A percentile compares a stretch with the other conserved stretches of the same genome.
These are phyloP conservation scores for Setaria viridis DNA, from an alignment of 202 grass and related monocot species.

Conservation along the genomic window DNA sequence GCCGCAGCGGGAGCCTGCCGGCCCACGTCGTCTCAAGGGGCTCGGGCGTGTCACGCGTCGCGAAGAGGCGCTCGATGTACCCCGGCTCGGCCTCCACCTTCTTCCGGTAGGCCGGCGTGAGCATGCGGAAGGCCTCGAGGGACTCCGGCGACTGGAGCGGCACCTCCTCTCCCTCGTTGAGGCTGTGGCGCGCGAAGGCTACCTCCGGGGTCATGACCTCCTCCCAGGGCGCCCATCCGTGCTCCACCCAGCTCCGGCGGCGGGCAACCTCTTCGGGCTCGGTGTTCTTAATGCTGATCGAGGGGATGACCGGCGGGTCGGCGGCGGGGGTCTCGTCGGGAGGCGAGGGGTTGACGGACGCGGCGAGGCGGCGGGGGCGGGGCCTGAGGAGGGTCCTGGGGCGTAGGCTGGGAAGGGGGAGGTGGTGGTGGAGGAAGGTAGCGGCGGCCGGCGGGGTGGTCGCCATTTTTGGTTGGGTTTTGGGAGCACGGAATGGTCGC, in stretches of 20 bases:
- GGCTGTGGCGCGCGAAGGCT: slow-evolving; percentile 80
- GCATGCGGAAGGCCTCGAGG: slow-evolving; percentile 90
- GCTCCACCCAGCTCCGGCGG: slow-evolving; percentile 73
- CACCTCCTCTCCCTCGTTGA: slow-evolving; percentile 95
- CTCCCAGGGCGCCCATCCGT: slow-evolving; percentile 92
- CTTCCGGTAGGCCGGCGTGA: slow-evolving; percentile 81
- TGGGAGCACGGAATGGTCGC: slow-evolving; percentile 18
- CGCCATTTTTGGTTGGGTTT: slow-evolving; percentile 56
- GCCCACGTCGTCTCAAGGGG: slow-evolving; percentile 80
- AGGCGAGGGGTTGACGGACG: slow-evolving; percentile 47
- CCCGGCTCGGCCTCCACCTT: slow-evolving; percentile 83
- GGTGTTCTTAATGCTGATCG: slow-evolving; percentile 44
- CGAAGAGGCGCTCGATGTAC: slow-evolving; percentile 68
- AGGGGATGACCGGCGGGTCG: slow-evolving; percentile 54
- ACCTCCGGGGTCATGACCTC: slow-evolving; percentile 81
- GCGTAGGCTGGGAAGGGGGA: slow-evolving; percentile 38
- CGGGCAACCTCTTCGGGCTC: slow-evolving; percentile 79
- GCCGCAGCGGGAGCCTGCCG: slow-evolving; percentile 58
- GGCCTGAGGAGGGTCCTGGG: slow-evolving; percentile 9
- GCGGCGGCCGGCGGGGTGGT: slow-evolving; percentile 38
- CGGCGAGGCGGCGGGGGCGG: slow-evolving; percentile 34
- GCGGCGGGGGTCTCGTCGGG: slow-evolving; percentile 61
- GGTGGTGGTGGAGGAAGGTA: slow-evolving; percentile 50
- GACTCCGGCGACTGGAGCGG: slow-evolving; percentile 84
- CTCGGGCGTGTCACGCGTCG: slow-evolving; percentile 76